A percentile compares a stretch with the other conserved stretches of the same genome.
Evolutionary conservation across 140 eudicot species (phyloP).

Genomic region (Oenanthe javanica): DNA sequence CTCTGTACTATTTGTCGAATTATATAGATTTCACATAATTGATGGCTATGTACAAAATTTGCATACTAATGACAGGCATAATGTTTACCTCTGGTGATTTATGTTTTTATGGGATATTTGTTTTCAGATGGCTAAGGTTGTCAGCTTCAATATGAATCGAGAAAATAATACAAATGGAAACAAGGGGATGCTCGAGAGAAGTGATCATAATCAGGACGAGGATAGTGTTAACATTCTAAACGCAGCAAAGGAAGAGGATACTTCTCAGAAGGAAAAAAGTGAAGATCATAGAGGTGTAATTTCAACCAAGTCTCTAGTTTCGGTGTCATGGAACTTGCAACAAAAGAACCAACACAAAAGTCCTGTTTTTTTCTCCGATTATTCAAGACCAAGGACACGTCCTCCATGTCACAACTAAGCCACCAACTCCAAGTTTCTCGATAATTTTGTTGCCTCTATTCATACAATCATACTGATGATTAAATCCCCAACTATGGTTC

Average conservation of each 20-base stretch:
- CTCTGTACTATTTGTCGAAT: neutral
- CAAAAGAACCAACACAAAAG: slow-evolving; percentile 15
- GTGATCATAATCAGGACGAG: neutral
- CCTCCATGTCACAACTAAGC: slow-evolving; percentile 50
- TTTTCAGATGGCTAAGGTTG: neutral
- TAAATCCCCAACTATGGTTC: neutral
- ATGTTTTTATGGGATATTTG: neutral
- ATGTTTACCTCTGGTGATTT: neutral
- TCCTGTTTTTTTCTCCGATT: slow-evolving; percentile 41
- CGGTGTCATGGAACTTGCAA: slow-evolving; percentile 20
- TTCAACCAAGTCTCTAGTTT: slow-evolving; percentile 16
- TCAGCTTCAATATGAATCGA: neutral
- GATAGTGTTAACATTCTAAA: neutral
- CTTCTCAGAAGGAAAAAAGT: neutral
- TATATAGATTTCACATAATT: no score
- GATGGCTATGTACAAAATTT: no score
- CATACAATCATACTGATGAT: neutral
- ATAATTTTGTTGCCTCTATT: neutral
- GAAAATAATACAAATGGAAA: neutral
- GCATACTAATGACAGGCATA: no score
- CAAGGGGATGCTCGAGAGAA: neutral
- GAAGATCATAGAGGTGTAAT: slow-evolving; percentile 13
- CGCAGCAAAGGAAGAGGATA: neutral
- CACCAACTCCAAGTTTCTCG: neutral
- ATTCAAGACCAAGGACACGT: slow-evolving; percentile 44